These are phyloP conservation scores for Telfairia occidentalis DNA, from an alignment of 331 rosid genomes.

Conservation along the genomic window DNA sequence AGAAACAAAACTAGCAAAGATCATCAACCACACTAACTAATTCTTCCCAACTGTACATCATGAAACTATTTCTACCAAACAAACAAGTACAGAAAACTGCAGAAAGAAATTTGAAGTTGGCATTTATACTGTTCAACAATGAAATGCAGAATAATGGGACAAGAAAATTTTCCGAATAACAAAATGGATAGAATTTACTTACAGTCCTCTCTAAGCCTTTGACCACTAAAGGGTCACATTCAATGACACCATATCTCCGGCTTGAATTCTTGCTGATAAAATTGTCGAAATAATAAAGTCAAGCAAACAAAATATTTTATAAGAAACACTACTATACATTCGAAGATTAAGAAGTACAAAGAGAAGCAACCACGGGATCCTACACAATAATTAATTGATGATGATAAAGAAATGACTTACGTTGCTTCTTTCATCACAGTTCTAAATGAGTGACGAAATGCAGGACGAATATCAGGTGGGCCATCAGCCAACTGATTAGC, in stretches of 20 bases:
- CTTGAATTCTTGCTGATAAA: slow-evolving; percentile 34
- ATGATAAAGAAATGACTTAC: slow-evolving; percentile 34
- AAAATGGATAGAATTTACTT: slow-evolving; percentile 23
- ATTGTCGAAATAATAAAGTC: slow-evolving; percentile 11
- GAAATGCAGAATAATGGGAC: neutral
- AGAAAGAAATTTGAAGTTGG: neutral
- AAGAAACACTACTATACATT: neutral
- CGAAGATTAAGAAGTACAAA: neutral
- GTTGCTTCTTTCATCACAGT: slow-evolving; percentile 25
- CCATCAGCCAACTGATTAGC: slow-evolving; percentile 47
- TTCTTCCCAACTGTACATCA: neutral
- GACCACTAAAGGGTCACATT: slow-evolving; percentile 69
- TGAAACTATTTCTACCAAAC: slow-evolving; percentile 3
- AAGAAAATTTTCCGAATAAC: neutral
- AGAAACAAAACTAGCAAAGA: neutral
- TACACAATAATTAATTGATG: neutral
- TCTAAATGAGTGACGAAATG: slow-evolving; percentile 61
- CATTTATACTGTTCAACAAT: neutral
- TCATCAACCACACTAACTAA: neutral
- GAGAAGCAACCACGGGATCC: neutral
- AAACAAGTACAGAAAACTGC: neutral
- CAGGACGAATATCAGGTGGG: slow-evolving; percentile 75
- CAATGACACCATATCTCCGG: slow-evolving; percentile 60
- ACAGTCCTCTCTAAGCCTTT: slow-evolving; percentile 79
- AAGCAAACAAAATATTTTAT: neutral